A percentile compares a stretch with the other conserved stretches of the same genome.
These are phyloP conservation scores for Pseudozyma sp. DNA, from an alignment of 1,284 basidiomycete species.

Conservation along the genomic window DNA sequence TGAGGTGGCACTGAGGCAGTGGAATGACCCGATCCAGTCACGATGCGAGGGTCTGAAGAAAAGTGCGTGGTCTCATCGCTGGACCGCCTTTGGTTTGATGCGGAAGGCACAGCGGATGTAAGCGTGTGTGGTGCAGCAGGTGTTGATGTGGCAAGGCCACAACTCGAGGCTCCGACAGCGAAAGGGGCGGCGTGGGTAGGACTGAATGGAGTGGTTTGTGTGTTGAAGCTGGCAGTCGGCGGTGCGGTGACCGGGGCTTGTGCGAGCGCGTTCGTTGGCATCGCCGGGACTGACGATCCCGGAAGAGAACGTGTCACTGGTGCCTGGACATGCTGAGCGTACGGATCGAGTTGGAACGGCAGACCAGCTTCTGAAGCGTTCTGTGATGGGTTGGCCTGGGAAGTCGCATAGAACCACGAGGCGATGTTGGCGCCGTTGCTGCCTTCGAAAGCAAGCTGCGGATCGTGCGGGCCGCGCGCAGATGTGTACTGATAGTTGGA, in stretches of 20 bases:
- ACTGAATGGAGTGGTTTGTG: conserved; percentile 6
- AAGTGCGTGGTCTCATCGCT: conserved; percentile 23
- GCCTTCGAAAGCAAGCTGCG: conserved; percentile 16
- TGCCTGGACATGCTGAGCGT: conserved; percentile 10
- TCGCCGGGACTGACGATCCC: conserved; percentile 8
- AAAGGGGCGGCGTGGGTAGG: conserved; percentile 18
- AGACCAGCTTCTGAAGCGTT: conserved; percentile 2
- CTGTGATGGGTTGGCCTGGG: conserved; percentile 7
- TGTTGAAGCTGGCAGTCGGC: background rate
- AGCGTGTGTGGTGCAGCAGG: conserved; percentile 3
- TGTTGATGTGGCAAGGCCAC: background rate
- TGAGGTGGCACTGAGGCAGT: conserved; percentile 6
- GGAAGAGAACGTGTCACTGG: conserved; percentile 9
- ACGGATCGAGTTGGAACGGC: conserved; percentile 24
- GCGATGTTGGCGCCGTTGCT: conserved; percentile 18
- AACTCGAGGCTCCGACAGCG: conserved; percentile 7
- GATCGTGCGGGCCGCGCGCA: conserved; percentile 22
- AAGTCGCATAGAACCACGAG: conserved; percentile 27
- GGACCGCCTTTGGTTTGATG: conserved; percentile 8
- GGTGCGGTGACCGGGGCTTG: conserved; percentile 4
- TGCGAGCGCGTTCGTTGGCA: conserved; percentile 1
- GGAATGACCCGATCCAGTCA: conserved; percentile 13
- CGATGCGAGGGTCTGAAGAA: background rate
- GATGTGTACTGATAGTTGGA: conserved; percentile 30
- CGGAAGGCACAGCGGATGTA: conserved; percentile 9